These are phyloP conservation scores for Casuarina cunninghamiana DNA, from an alignment of 306 rosid genomes.

Conservation along the genomic window DNA sequence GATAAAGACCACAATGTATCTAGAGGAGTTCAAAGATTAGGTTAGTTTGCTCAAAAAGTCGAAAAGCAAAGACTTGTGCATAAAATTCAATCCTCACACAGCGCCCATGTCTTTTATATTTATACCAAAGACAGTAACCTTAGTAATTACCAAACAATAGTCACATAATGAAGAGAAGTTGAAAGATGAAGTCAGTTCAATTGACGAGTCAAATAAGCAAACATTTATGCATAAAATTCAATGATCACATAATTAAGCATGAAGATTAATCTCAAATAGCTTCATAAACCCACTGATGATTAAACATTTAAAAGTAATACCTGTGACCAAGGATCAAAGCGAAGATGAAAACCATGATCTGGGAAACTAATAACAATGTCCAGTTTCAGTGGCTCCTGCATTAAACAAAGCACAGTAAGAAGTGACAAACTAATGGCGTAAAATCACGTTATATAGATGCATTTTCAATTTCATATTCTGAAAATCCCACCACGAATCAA, in stretches of 20 bases:
- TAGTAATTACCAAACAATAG: too few species aligned
- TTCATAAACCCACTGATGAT: background rate
- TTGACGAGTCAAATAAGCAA: too few species aligned
- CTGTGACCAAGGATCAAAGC: conserved; percentile 99
- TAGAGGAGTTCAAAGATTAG: background rate
- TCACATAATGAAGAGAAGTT: too few species aligned
- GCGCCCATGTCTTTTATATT: background rate
- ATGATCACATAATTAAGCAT: background rate
- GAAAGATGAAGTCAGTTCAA: too few species aligned
- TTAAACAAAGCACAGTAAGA: background rate
- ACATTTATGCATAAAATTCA: too few species aligned
- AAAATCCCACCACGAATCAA: background rate
- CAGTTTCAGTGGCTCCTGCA: conserved; percentile 85
- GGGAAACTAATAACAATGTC: conserved; percentile 96
- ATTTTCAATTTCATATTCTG: background rate
- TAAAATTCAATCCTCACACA: background rate
- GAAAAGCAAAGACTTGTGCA: background rate
- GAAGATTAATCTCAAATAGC: background rate
- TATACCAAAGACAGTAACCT: background rate
- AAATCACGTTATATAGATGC: background rate
- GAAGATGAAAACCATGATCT: conserved; percentile 96
- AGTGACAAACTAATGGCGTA: background rate
- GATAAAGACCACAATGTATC: background rate
- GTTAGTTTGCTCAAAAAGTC: background rate
- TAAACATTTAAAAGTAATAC: conserved; percentile 29